Evolutionary conservation across 768 basidiomycete genomes (phyloP), one percentile per base, ranked within the genome.

Genomic region (Zangia roseola): DNA sequence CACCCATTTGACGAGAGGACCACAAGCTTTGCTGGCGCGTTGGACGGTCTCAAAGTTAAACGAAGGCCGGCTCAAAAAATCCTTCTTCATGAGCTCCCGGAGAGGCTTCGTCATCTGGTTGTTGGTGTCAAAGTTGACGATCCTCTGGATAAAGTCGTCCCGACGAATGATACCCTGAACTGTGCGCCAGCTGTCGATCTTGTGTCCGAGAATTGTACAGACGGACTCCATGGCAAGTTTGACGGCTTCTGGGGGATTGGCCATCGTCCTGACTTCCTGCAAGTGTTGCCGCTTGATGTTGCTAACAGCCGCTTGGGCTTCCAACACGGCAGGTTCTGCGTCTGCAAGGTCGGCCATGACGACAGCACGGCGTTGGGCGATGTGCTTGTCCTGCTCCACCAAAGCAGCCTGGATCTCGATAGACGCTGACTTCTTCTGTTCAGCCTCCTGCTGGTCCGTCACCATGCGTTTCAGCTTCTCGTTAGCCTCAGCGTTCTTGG

Each of bases 151-250:
- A 72, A 99, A 99, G 67, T 97, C 92, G 54, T 98, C 97, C 26
- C 92, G 83, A 49, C 97, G 90, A 57, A 98, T 93, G 69, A 97
- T 90, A 52, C 85, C 84, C 67, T 97, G 94, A 8, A 99, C 93
- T 2, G 94, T 83, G 53, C 91, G 85, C 97, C 97, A 99, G 64
- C 84, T 85, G 61, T 99, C 97, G 60, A 98, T 90, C 69, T 93
- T 92, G 73, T 97, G 91, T 7, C 97, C 97, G 19, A 99, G 83
- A 39, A 97, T 78, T 13, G 91, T 94, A 68, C 97, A 98, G 34
- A 97, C 95, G 2, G 94, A 97, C 63, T 98, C 97, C 94, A 98
- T 98, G 14, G 97, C 92, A 38, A 95, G 71, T 68, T 98, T 98
- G 57, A 98, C 94, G 5, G 91, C 88, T 66, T 98, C 97, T 0